Conservation (phyloP, 345 rosid species). For the Aegle marmelos region DNA sequence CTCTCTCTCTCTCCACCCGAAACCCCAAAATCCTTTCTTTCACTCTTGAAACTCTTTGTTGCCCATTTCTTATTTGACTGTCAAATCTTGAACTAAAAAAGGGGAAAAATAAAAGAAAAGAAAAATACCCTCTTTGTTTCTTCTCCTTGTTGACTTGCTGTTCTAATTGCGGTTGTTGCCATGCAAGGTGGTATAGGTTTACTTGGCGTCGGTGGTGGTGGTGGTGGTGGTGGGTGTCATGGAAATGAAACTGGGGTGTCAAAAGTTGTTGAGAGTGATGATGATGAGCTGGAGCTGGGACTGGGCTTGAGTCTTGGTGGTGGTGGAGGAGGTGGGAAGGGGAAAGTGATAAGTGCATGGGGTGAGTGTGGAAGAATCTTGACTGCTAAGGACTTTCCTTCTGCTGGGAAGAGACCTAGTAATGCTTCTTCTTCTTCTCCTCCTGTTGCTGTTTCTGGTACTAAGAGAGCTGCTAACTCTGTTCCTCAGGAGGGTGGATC, state of each 20-base stretch:
- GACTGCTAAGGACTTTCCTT: slow-evolving; percentile 75
- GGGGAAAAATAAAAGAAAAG: neutral
- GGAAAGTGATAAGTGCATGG: slow-evolving; percentile 44
- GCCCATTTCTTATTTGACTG: neutral
- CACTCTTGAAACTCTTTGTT: slow-evolving; percentile 4
- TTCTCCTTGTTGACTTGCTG: slow-evolving; percentile 14
- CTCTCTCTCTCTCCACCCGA: slow-evolving; percentile 4
- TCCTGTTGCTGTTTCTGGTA: slow-evolving; percentile 44
- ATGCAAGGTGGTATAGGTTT: slow-evolving; percentile 41
- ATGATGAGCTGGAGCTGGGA: slow-evolving; percentile 61
- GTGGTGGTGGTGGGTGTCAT: slow-evolving; percentile 23
- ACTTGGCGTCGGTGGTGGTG: slow-evolving; percentile 23
- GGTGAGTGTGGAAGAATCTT: slow-evolving; percentile 76
- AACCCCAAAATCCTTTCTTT: slow-evolving; percentile 14
- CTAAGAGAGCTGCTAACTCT: slow-evolving; percentile 70
- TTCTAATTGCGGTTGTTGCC: neutral
- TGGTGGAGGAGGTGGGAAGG: slow-evolving; percentile 36
- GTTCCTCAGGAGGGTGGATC: slow-evolving; percentile 59
- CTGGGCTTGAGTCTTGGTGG: slow-evolving; percentile 70
- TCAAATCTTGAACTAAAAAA: neutral
- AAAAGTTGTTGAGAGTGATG: slow-evolving; percentile 41
- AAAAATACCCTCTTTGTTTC: slow-evolving; percentile 8
- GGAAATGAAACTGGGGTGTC: slow-evolving; percentile 36
- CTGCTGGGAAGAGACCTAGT: slow-evolving; percentile 24
- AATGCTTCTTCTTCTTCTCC: slow-evolving; percentile 21